phyloP scores from a whole-genome alignment of 495 filamentous ascomycete genomes.

The Lepidopterella palustris region DNA sequence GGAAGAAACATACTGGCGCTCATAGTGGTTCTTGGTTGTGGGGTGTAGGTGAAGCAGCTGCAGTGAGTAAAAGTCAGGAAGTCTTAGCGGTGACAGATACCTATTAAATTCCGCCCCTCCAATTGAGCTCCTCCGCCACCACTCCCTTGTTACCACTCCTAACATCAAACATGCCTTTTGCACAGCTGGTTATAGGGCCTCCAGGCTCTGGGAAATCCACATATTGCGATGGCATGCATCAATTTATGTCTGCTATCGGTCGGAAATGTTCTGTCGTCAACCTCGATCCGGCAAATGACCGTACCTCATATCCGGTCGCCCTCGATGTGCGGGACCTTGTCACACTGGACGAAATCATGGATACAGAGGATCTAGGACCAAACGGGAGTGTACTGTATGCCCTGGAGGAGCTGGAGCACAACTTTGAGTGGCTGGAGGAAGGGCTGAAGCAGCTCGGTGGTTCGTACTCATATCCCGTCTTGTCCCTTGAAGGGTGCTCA shows the following conservation, averaged over 20 bases:
- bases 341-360: slow-evolving; percentile 90
- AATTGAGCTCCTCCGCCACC: not conserved
- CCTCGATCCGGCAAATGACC: slow-evolving; percentile 94
- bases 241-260: slow-evolving; percentile 91
- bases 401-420: slow-evolving; percentile 88
- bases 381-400: slow-evolving; percentile 92
- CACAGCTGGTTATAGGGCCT: slow-evolving; percentile 82
- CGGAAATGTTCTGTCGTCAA: slow-evolving; percentile 93
- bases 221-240: slow-evolving; percentile 97
- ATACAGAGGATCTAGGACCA: slow-evolving; percentile 81
- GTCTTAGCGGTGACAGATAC: not conserved
- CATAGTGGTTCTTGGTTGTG: not conserved
- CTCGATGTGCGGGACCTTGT: slow-evolving; percentile 87
- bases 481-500: not conserved
- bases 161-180: slow-evolving; percentile 48
- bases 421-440: slow-evolving; percentile 81
- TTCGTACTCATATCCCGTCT: slow-evolving; percentile 1
- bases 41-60: not conserved
- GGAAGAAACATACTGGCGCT: slow-evolving; percentile 12
- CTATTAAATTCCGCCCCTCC: not conserved
- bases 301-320: slow-evolving; percentile 69
- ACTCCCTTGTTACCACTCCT: not conserved
- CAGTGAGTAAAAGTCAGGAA: not conserved
- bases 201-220: slow-evolving; percentile 95
- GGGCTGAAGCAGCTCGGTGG: slow-evolving; percentile 39